A percentile compares a stretch with the other conserved stretches of the same genome.
Conservation (phyloP, 139 green algal species). For the Micractinium conductrix region DNA sequence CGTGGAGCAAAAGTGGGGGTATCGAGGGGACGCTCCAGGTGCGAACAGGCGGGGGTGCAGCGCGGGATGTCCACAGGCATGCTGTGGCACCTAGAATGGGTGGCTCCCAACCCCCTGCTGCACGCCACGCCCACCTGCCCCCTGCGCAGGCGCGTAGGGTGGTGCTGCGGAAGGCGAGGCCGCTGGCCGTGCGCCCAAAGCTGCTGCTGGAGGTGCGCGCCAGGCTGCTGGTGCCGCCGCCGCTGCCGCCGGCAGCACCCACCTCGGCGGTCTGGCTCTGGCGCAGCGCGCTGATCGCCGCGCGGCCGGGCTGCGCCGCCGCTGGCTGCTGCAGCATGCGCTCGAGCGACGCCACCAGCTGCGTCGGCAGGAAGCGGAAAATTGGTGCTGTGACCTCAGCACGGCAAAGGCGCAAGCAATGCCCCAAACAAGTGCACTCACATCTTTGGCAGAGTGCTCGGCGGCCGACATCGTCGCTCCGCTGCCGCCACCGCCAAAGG, state of each 20-base stretch:
- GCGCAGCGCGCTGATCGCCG: background rate
- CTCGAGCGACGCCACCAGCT: slow-evolving; percentile 12
- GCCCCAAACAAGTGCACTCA: background rate
- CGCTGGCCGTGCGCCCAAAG: too few relatives aligned
- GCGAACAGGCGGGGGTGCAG: too few relatives aligned
- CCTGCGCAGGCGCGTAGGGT: too few relatives aligned
- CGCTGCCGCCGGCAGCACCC: background rate
- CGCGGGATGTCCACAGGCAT: too few relatives aligned
- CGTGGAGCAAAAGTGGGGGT: slow-evolving; percentile 17
- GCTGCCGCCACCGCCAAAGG: background rate
- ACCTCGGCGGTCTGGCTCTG: background rate
- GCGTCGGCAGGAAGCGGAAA: background rate
- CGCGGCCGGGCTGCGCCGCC: background rate
- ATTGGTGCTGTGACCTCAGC: background rate
- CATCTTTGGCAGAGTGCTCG: background rate
- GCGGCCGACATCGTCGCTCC: background rate
- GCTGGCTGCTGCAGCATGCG: slow-evolving; percentile 1
- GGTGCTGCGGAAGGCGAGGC: too few relatives aligned
- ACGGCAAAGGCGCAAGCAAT: too few relatives aligned
- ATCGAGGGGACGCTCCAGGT: background rate
- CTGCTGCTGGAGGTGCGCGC: too few relatives aligned
- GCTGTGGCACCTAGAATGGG: too few relatives aligned
- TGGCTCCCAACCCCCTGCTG: too few relatives aligned
- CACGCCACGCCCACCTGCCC: too few relatives aligned
- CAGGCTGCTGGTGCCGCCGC: too few relatives aligned